Evolutionary conservation across 345 rosid genomes (phyloP), one percentile per base, ranked within the genome.

Genomic region (Heritiera littoralis): DNA sequence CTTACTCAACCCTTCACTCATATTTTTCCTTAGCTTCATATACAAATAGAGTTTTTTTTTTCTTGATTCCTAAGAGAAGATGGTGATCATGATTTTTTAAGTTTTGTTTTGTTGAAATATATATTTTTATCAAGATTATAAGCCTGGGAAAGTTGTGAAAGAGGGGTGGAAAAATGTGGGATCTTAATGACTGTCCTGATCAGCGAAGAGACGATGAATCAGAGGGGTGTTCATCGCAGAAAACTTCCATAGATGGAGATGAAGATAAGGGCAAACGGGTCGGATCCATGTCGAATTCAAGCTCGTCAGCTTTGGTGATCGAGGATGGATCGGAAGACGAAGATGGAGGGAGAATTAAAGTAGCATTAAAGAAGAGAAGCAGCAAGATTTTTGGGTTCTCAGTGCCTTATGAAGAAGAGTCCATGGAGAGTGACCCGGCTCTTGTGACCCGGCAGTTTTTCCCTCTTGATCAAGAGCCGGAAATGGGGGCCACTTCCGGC

Each of bases 381-480:
- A 87, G 80, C 69, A 79, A 82, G 80, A 83, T 90, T 77, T 89
- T 90, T 76, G 96, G 93, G 18, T 86, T 90, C 74, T 82, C 88
- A 8, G 86, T 86, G 45, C 63, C 83, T 15, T 38, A 35, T 15
- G 76, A 61, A 3, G 85, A 80, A 7, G 86, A 82, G n/a, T 60
- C 78, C 54, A 78, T 71, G 56, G 89, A 72, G 28, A 80, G 41
- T 74, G 88, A 89, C 17, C 86, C 86, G 43, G 75, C 35, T 52
- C 93, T 86, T 20, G 95, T 90, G 85, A 96, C 99, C 67, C 90
- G 88, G 17, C 91, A 94, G 79, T 94, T 96, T 81, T 94, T 96
- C 55, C 99, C 99, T 40, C 80, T 84, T 48, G 92, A 86, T 64
- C 86, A 78, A 74, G 91, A 80, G 28, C 84, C 52, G 51, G 86